phyloP scores from a whole-genome alignment of 495 filamentous ascomycete genomes.

The Antarctomyces pellizariae region DNA sequence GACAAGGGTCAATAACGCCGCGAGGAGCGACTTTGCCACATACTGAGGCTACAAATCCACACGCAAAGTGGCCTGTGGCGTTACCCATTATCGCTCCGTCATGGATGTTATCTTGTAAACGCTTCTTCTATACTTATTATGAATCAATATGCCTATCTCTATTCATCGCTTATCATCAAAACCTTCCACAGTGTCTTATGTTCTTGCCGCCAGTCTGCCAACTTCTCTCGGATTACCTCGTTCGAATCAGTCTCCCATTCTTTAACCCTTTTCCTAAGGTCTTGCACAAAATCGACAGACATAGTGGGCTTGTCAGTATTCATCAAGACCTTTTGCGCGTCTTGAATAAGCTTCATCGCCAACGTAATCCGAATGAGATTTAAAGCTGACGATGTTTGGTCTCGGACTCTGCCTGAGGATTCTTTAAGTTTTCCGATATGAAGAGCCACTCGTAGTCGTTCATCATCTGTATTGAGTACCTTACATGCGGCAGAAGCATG shows the following conservation, averaged over 20 bases:
- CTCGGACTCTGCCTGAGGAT: not conserved
- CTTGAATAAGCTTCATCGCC: conserved; percentile 4
- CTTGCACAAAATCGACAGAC: not conserved
- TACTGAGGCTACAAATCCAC: too few species aligned
- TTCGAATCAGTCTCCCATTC: conserved; percentile 1
- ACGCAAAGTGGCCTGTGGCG: too few species aligned
- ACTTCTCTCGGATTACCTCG: conserved; percentile 2
- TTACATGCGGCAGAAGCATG: conserved; percentile 1
- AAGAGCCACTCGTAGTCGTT: conserved; percentile 2
- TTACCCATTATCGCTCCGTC: too few species aligned
- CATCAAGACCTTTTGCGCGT: conserved; percentile 1
- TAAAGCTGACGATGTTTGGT: conserved; percentile 1
- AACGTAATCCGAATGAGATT: conserved; percentile 2
- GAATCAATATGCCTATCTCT: conserved; percentile 3
- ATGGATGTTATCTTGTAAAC: too few species aligned
- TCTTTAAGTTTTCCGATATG: conserved; percentile 1
- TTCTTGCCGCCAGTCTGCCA: conserved; percentile 2
- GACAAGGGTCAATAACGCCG: too few species aligned
- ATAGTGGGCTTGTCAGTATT: conserved; percentile 1
- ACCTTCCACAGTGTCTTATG: conserved; percentile 1
- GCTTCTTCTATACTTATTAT: too few species aligned
- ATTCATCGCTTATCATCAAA: conserved; percentile 3
- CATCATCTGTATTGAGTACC: conserved; percentile 2
- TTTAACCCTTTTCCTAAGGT: not conserved
- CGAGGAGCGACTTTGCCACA: too few species aligned